These are phyloP conservation scores for Clonostachys byssicola DNA, from an alignment of 2,329 filamentous ascomycete species.

Conservation along the genomic window DNA sequence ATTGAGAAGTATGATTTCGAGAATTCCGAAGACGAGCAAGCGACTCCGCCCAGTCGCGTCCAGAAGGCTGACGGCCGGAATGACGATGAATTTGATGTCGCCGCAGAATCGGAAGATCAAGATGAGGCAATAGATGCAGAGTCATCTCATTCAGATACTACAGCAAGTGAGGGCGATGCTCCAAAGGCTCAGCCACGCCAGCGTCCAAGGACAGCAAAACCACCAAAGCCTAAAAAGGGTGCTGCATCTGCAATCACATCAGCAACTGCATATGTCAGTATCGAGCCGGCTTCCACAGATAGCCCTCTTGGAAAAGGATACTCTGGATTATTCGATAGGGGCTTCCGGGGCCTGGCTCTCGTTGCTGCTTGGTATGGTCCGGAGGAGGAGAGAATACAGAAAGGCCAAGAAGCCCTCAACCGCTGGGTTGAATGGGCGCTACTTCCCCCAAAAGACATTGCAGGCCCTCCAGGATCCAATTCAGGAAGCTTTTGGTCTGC, in stretches of 20 bases:
- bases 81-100: slow-evolving; percentile 22
- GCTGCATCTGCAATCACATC: background rate
- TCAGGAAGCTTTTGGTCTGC: background rate
- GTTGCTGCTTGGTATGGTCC: slow-evolving; percentile 5
- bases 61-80: slow-evolving; percentile 15
- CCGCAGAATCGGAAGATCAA: slow-evolving; percentile 12
- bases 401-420: slow-evolving; percentile 1
- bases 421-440: slow-evolving; percentile 2
- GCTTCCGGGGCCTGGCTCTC: slow-evolving; percentile 1
- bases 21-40: slow-evolving; percentile 17
- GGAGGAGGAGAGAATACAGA: background rate
- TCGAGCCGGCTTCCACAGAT: background rate
- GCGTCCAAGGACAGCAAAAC: too few species aligned
- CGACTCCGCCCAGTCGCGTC: slow-evolving; percentile 6
- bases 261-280: background rate
- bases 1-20: slow-evolving; percentile 28
- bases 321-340: slow-evolving; percentile 3
- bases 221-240: background rate
- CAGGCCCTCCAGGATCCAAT: slow-evolving; percentile 10
- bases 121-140: slow-evolving; percentile 7
- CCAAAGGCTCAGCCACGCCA: background rate
- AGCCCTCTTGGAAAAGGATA: slow-evolving; percentile 3
- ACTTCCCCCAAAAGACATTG: slow-evolving; percentile 3
- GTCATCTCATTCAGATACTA: background rate
- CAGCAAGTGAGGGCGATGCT: background rate